Base-by-base conservation (phyloP, 2,329 filamentous ascomycete genomes). In the Alternaria tenuissima region DNA sequence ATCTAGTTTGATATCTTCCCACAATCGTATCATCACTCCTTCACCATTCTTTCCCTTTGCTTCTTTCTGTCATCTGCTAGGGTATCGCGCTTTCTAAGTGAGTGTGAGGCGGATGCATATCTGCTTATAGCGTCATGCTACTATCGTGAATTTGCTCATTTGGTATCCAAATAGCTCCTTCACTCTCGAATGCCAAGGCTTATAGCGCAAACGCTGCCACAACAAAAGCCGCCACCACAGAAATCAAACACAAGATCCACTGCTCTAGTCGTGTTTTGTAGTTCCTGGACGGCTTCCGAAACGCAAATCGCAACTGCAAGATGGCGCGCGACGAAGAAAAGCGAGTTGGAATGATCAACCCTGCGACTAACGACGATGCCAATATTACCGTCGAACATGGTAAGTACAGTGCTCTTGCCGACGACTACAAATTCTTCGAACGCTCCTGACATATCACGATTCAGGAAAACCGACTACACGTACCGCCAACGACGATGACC, bases 1-100 rank as follows among this genome's bases (percentile, higher is more conserved):
- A 0, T 32, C 11, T 12, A 0, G 30, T 32, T 1, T 32, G 0
- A 32, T 24, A 0, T 24, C 24, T 24, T 7, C 24, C 24, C 0
- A 0, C 7, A 24, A 24, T 11, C 28, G 28, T 30, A 30, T 30
- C 0, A 9, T 30, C 0, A 30, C 11, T 12, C 7, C 28, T 30
- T 30, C 7, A 3, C 11, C 28, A 30, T 30, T 1, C 1, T 11
- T 30, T 30, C 28, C 8, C 28, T 6, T 9, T 30, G 7, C 8
- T 4, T 30, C 1, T 11, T 4, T 16, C 22, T 7, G 20, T 5
- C 0, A 14, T 20, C 20, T 20, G 18, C 18, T 18, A 18, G 18
- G 18, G 18, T 18, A 18, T 18, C 18, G 18, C 18, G 18, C 18
- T 18, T 18, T 18, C 18, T 18, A 18, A 18, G 18, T 18, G 18